Percentiles rank a stretch among this genome's conserved stretches.
Evolutionary conservation across 2,329 filamentous ascomycete genomes (phyloP).

Genomic region (Teratosphaeriaceae sp.): DNA sequence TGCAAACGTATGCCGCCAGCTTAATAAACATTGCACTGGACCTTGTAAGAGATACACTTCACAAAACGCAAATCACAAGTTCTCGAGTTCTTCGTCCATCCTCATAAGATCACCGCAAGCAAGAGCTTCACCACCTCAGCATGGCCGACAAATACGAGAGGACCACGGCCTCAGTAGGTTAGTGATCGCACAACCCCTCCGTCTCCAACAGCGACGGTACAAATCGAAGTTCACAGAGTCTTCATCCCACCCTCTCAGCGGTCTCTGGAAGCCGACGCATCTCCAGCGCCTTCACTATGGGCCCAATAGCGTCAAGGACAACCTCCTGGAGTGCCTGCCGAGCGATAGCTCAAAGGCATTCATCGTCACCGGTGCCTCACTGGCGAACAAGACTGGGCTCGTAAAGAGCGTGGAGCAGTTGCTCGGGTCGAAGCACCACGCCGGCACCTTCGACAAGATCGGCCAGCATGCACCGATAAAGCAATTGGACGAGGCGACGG

Average conservation of each 20-base stretch:
- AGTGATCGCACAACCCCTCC: slow-evolving; percentile 6
- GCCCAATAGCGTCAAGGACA: slow-evolving; percentile 37
- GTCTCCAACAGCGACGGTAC: slow-evolving; percentile 19
- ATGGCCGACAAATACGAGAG: slow-evolving; percentile 9
- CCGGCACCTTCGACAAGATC: slow-evolving; percentile 50
- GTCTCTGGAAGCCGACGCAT: slow-evolving; percentile 44
- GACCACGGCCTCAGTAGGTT: slow-evolving; percentile 8
- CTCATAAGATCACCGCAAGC: too few relatives aligned
- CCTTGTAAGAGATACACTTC: too few relatives aligned
- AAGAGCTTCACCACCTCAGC: too few relatives aligned
- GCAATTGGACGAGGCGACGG: slow-evolving; percentile 46
- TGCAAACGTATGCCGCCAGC: too few relatives aligned
- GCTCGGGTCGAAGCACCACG: slow-evolving; percentile 45
- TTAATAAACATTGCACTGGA: too few relatives aligned
- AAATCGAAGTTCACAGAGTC: slow-evolving; percentile 37
- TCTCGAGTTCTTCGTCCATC: too few relatives aligned
- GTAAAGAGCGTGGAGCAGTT: slow-evolving; percentile 45
- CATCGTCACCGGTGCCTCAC: slow-evolving; percentile 49
- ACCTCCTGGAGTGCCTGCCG: slow-evolving; percentile 42
- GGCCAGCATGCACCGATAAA: slow-evolving; percentile 49
- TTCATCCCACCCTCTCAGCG: slow-evolving; percentile 39
- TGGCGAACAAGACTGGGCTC: slow-evolving; percentile 48
- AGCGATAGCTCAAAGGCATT: slow-evolving; percentile 46
- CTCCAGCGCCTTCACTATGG: slow-evolving; percentile 47
- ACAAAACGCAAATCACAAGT: too few relatives aligned